Percentiles rank a stretch among this genome's conserved stretches.
phyloP scores from a whole-genome alignment of 139 green algal genomes.

The Chlorella sp. region DNA sequence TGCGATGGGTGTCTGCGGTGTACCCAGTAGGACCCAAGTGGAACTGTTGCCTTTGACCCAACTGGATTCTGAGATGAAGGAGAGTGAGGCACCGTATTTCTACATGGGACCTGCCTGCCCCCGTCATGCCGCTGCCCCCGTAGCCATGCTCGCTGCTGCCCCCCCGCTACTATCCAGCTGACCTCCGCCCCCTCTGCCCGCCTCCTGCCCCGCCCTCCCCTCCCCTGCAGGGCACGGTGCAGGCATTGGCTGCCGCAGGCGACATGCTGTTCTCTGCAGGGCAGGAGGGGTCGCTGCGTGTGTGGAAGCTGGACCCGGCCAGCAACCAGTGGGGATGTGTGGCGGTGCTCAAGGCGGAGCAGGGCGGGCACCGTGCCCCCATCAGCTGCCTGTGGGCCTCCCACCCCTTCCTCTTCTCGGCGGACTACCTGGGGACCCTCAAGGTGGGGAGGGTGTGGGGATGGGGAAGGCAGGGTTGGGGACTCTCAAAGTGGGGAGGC shows the following conservation, averaged over 20 bases:
- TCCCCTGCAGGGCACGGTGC: conserved; percentile 52
- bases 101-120: too few species aligned
- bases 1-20: too few species aligned
- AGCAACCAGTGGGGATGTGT: conserved; percentile 21
- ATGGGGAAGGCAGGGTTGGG: too few species aligned
- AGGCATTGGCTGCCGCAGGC: conserved; percentile 51
- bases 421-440: conserved; percentile 73
- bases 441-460: conserved; percentile 48
- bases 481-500: too few species aligned
- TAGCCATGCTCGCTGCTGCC: not conserved
- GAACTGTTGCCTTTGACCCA: too few species aligned
- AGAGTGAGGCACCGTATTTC: too few species aligned
- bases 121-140: not conserved
- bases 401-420: conserved; percentile 72
- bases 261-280: conserved; percentile 69
- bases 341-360: conserved; percentile 36
- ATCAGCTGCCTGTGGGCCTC: conserved; percentile 59
- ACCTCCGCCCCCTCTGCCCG: not conserved
- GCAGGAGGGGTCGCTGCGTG: conserved; percentile 75
- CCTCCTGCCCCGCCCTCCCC: not conserved
- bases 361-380: conserved; percentile 64
- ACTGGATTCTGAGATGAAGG: too few species aligned
- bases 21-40: too few species aligned
- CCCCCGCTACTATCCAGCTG: not conserved
- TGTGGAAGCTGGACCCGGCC: conserved; percentile 72